Conservation (phyloP, 1,284 basidiomycete species). For the Pterulicium gracile region DNA sequence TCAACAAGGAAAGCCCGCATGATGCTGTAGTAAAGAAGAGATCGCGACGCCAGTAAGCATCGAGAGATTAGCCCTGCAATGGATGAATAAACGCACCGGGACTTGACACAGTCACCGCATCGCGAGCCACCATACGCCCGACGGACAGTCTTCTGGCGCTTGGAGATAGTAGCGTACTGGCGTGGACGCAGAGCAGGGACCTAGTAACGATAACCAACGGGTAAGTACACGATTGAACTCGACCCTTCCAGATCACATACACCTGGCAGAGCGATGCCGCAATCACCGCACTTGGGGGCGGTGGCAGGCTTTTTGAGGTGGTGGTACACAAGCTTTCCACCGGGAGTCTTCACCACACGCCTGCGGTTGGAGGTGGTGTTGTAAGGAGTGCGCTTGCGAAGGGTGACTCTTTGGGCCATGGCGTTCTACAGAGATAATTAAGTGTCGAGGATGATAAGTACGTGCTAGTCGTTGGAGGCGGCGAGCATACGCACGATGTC, state of each 20-base stretch:
- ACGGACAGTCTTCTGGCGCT: constrained; percentile 90
- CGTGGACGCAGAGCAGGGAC: constrained; percentile 89
- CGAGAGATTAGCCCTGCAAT: neutral
- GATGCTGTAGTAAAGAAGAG: constrained; percentile 48
- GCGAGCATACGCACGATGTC: neutral
- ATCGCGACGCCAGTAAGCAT: constrained; percentile 3
- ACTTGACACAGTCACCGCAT: constrained; percentile 88
- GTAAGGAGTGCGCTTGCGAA: constrained; percentile 98
- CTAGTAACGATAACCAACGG: constrained; percentile 27
- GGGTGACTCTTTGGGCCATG: constrained; percentile 99
- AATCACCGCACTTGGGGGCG: constrained; percentile 96
- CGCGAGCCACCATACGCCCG: constrained; percentile 93
- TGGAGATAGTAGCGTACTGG: constrained; percentile 88
- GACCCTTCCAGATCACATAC: constrained; percentile 39
- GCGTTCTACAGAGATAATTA: constrained; percentile 14
- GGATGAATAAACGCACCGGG: constrained; percentile 50
- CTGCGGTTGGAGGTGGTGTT: constrained; percentile 97
- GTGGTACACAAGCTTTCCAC: constrained; percentile 87
- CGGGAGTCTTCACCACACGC: constrained; percentile 95
- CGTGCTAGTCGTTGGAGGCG: neutral
- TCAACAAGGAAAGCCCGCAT: constrained; percentile 98
- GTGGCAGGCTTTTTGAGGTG: constrained; percentile 81
- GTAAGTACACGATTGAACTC: constrained; percentile 3
- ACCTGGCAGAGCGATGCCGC: constrained; percentile 83
- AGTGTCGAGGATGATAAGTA: neutral